phyloP scores from a whole-genome alignment of 441 rosid species.

The Kokia cookei region DNA sequence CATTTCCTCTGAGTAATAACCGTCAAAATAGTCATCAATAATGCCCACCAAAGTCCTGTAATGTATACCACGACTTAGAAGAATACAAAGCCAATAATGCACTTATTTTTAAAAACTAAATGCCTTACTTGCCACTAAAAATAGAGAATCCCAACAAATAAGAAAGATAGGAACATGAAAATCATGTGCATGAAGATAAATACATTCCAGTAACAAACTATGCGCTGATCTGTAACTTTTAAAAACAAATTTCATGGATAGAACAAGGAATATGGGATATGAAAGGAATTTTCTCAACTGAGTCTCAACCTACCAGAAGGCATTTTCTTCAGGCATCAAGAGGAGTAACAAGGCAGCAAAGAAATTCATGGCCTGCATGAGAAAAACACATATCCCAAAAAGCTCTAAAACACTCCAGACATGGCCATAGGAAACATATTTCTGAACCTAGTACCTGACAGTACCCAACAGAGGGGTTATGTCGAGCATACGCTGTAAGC shows the following conservation, averaged over 20 bases:
- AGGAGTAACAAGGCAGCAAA: constrained; percentile 96
- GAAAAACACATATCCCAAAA: background rate
- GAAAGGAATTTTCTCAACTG: constrained; percentile 10
- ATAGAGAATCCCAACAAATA: background rate
- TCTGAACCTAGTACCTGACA: constrained; percentile 69
- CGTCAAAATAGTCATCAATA: constrained; percentile 93
- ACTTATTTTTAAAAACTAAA: background rate
- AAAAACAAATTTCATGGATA: background rate
- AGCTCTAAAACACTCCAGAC: constrained; percentile 6
- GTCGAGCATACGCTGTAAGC: constrained; percentile 99
- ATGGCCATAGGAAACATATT: constrained; percentile 1
- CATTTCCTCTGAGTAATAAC: constrained; percentile 99
- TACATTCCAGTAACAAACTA: background rate
- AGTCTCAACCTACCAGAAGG: constrained; percentile 74
- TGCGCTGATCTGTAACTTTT: background rate
- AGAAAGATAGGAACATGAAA: background rate
- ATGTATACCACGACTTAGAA: constrained; percentile 19
- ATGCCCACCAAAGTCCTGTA: constrained; percentile 85
- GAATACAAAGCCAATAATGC: background rate
- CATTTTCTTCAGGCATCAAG: constrained; percentile 99
- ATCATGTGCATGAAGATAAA: background rate
- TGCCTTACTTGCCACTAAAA: background rate
- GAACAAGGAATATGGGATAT: background rate
- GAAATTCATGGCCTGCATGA: constrained; percentile 95
- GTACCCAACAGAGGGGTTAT: constrained; percentile 99